phyloP scores from a whole-genome alignment of 1,284 basidiomycete species.

The Trichosporon sp. region DNA sequence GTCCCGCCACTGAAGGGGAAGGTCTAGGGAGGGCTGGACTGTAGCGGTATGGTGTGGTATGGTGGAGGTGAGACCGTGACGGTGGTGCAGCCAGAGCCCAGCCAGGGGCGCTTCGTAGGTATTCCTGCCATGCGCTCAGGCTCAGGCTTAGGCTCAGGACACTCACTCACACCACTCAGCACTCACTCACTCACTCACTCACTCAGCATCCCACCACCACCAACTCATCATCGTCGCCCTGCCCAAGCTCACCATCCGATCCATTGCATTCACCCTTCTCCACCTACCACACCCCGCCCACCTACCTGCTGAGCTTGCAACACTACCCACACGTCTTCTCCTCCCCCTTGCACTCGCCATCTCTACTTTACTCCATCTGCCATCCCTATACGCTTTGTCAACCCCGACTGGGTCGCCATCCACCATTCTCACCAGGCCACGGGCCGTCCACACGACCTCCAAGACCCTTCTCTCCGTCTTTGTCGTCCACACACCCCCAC shows the following conservation, averaged over 20 bases:
- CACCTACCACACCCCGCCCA: background rate
- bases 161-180: background rate
- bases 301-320: background rate
- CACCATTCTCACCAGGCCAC: constrained; percentile 2
- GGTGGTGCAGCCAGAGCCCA: background rate
- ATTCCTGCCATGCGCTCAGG: background rate
- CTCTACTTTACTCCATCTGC: background rate
- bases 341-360: background rate
- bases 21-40: too few relatives aligned
- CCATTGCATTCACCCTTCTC: background rate
- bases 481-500: background rate
- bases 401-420: background rate
- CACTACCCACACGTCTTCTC: background rate
- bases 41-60: too few relatives aligned
- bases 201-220: background rate
- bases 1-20: background rate
- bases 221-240: background rate
- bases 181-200: background rate
- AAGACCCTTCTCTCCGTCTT: background rate
- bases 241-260: background rate
- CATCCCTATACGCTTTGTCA: background rate
- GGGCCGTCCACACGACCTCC: constrained; percentile 1
- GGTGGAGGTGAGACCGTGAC: background rate
- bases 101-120: background rate
- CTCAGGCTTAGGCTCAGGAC: too few relatives aligned